Evolutionary conservation across 257 asterid genomes (phyloP).

Genomic region (Gynochthodes officinalis): DNA sequence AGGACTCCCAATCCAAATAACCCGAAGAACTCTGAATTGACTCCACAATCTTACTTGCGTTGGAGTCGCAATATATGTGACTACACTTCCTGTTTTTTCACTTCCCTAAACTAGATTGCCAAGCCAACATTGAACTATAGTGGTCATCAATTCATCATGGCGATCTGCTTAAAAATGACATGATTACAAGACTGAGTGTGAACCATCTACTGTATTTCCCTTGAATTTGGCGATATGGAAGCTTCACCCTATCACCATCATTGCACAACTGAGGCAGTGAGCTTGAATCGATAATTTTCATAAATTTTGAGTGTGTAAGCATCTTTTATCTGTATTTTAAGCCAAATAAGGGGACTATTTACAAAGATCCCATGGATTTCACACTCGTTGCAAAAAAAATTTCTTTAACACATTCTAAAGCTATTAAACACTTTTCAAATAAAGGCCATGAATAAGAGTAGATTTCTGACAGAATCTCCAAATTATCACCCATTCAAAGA

Average conservation of each 20-base stretch:
- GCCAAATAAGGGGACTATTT: not conserved
- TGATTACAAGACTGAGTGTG: not conserved
- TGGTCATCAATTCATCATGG: not conserved
- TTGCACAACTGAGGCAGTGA: conserved; percentile 93
- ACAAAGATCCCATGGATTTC: not conserved
- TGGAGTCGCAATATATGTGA: not conserved
- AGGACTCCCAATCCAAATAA: conserved; percentile 53
- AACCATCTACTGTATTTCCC: conserved; percentile 85
- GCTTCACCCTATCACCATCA: conserved; percentile 68
- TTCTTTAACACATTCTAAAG: no score
- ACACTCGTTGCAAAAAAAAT: no score
- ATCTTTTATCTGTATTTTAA: conserved; percentile 76
- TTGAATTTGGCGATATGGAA: conserved; percentile 78
- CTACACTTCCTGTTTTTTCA: not conserved
- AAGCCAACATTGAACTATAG: no score
- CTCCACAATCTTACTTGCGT: no score
- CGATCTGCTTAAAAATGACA: not conserved
- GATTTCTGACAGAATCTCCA: no score
- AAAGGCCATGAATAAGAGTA: no score
- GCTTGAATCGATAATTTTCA: conserved; percentile 64
- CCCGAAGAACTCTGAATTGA: conserved; percentile 32
- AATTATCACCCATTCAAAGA: no score
- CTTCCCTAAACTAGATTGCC: not conserved
- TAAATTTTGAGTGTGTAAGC: conserved; percentile 71
- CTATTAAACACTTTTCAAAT: not conserved